These are phyloP conservation scores for Colletotrichum plurivorum DNA, from an alignment of 2,329 filamentous ascomycete genomes.

Conservation along the genomic window DNA sequence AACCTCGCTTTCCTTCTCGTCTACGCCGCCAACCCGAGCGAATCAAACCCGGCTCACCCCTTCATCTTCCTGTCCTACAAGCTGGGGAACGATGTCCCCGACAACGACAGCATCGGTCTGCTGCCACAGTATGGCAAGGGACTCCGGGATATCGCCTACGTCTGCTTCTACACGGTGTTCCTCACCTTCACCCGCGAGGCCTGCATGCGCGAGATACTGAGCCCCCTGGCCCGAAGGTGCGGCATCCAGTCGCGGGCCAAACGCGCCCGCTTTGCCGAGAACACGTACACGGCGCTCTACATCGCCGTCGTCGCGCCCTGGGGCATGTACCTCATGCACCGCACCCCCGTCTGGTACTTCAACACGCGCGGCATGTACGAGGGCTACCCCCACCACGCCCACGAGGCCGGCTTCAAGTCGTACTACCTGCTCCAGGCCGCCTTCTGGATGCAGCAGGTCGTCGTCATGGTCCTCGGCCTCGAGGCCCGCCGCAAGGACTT, in stretches of 20 bases:
- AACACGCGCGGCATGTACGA: constrained; percentile 93
- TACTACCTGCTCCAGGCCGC: constrained; percentile 96
- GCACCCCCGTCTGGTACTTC: constrained; percentile 96
- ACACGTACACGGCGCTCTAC: constrained; percentile 94
- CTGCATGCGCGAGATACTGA: constrained; percentile 91
- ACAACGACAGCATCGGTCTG: constrained; percentile 50
- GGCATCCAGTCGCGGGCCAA: constrained; percentile 82
- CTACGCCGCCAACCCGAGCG: constrained; percentile 82
- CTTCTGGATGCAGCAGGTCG: constrained; percentile 96
- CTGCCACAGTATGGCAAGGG: constrained; percentile 88
- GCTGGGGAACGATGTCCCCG: constrained; percentile 65
- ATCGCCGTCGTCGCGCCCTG: constrained; percentile 86
- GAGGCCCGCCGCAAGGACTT: constrained; percentile 97
- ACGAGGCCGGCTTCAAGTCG: constrained; percentile 88
- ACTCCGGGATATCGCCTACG: constrained; percentile 87
- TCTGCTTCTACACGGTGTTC: constrained; percentile 89
- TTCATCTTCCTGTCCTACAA: constrained; percentile 94
- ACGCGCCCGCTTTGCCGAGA: constrained; percentile 94
- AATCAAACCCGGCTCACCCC: constrained; percentile 82
- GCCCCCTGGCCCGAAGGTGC: constrained; percentile 78
- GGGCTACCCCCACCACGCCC: constrained; percentile 85
- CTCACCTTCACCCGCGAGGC: constrained; percentile 96
- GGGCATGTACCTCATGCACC: constrained; percentile 91
- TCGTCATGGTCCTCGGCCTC: constrained; percentile 87
- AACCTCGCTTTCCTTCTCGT: constrained; percentile 43